Evolutionary conservation across 352 stramenopile genomes (phyloP), one percentile per base, ranked within the genome.

Genomic region (Nothophytophthora sp.): DNA sequence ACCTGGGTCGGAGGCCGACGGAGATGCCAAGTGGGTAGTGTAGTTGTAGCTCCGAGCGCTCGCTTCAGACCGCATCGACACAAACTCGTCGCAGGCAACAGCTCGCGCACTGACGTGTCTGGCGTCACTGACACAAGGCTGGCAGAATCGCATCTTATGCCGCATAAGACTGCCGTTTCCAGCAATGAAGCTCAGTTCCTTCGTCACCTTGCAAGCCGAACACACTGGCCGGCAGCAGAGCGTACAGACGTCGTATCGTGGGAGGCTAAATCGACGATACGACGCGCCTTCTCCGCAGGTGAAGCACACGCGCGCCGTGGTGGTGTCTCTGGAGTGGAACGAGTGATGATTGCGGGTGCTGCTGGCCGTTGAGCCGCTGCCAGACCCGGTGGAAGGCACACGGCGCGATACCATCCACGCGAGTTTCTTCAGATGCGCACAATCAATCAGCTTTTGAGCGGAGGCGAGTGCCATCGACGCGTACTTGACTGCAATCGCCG

Each of bases 361-460:
- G 24, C 50, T 45, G 11, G 37, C 48, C 13, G 34, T 53, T 48
- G 41, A 47, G n/a, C n/a, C n/a, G n/a, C n/a, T n/a, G n/a, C n/a
- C n/a, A n/a, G n/a, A n/a, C n/a, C n/a, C n/a, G 29, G 25, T 20
- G 22, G 37, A 39, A 16, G n/a, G 32, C 34, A 60, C n/a, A 28
- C 44, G 35, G 49, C 58, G 19, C 27, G 65, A 36, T 52, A 51
- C 27, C 10, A 65, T 28, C 70, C 73, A 84, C n/a, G 60, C 44
- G 15, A 85, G 59, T 39, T 81, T 85, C 52, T 81, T 81, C 42
- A 72, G 70, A n/a, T 67, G 44, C 2, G 67, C 58, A 28, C 67
- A 81, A 18, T 66, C 48, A 37, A 67, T 52, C 18, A 66, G 28
- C 28, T 63, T 67, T 24, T 67, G 47, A 20, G 53, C 53, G 2